Conservation (phyloP, 2,329 filamentous ascomycete species). For the Diplodia intermedia region DNA sequence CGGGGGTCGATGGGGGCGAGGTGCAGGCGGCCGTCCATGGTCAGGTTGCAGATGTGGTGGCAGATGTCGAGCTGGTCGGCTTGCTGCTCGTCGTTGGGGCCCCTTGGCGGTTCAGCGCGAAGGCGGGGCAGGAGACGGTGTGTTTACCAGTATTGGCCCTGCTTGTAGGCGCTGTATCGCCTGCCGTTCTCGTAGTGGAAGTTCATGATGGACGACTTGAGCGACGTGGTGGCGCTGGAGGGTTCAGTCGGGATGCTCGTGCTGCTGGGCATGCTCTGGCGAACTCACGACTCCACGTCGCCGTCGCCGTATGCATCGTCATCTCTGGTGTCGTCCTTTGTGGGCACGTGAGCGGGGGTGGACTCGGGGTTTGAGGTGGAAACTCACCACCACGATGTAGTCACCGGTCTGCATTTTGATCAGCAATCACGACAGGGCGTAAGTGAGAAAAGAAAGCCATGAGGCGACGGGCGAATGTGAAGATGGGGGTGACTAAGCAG, state of each 20-base stretch:
- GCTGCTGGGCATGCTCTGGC: background rate
- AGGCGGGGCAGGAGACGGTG: too few relatives aligned
- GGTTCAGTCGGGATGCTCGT: background rate
- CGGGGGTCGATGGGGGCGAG: conserved; percentile 42
- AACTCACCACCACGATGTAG: conserved; percentile 10
- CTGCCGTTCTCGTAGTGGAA: conserved; percentile 34
- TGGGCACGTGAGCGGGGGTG: conserved; percentile 6
- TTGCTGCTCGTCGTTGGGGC: conserved; percentile 48
- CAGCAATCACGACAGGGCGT: background rate
- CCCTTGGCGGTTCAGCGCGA: conserved; percentile 33
- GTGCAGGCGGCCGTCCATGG: conserved; percentile 47
- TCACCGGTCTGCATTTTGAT: background rate
- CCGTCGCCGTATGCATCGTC: background rate
- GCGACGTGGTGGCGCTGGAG: conserved; percentile 15
- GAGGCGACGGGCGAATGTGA: background rate
- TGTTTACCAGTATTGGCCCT: conserved; percentile 41
- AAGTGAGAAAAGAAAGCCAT: background rate
- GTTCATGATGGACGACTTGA: conserved; percentile 15
- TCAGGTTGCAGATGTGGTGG: conserved; percentile 48
- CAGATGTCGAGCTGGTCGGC: conserved; percentile 48
- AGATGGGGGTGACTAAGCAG: background rate
- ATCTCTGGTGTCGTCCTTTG: conserved; percentile 10
- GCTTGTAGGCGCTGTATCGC: conserved; percentile 46
- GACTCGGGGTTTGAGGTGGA: too few relatives aligned
- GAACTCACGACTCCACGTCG: conserved; percentile 10